A percentile compares a stretch with the other conserved stretches of the same genome.
These are phyloP conservation scores for Psilocybe azurescens DNA, from an alignment of 768 basidiomycete genomes.

Conservation along the genomic window DNA sequence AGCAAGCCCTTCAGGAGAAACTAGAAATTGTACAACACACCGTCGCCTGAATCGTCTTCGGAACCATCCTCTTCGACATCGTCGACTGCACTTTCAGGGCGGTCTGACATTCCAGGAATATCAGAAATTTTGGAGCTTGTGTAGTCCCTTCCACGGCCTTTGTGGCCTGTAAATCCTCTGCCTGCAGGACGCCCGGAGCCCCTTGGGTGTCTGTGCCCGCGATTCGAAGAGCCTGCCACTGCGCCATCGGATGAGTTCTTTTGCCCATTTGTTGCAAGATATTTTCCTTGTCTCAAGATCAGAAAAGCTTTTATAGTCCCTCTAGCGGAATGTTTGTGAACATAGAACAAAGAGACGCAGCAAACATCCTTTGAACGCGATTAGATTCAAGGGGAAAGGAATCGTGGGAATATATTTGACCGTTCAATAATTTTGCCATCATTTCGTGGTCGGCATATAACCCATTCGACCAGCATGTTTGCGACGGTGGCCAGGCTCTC, in stretches of 20 bases:
- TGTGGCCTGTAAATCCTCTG: slow-evolving; percentile 38
- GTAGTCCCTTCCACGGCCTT: slow-evolving; percentile 39
- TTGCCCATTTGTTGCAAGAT: slow-evolving; percentile 39
- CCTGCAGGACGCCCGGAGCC: slow-evolving; percentile 35
- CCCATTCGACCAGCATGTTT: slow-evolving; percentile 52
- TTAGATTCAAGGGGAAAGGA: neutral
- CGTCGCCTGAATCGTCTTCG: slow-evolving; percentile 26
- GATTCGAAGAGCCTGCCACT: slow-evolving; percentile 17
- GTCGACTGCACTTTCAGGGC: slow-evolving; percentile 66
- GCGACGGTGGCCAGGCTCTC: slow-evolving; percentile 72
- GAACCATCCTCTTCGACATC: slow-evolving; percentile 40
- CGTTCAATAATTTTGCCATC: slow-evolving; percentile 17
- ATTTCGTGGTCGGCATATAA: slow-evolving; percentile 3
- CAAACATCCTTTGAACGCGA: neutral
- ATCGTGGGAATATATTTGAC: slow-evolving; percentile 18
- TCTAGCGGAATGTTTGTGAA: neutral
- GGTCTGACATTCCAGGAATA: slow-evolving; percentile 35
- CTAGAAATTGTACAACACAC: slow-evolving; percentile 9
- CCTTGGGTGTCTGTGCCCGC: slow-evolving; percentile 31
- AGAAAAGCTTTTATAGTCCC: neutral
- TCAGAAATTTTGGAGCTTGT: slow-evolving; percentile 21
- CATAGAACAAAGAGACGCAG: neutral
- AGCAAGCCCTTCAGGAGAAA: neutral
- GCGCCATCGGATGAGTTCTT: slow-evolving; percentile 38
- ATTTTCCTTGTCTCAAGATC: neutral